phyloP scores from a whole-genome alignment of 1,139 yeast species.

The Torulaspora pretoriensis region DNA sequence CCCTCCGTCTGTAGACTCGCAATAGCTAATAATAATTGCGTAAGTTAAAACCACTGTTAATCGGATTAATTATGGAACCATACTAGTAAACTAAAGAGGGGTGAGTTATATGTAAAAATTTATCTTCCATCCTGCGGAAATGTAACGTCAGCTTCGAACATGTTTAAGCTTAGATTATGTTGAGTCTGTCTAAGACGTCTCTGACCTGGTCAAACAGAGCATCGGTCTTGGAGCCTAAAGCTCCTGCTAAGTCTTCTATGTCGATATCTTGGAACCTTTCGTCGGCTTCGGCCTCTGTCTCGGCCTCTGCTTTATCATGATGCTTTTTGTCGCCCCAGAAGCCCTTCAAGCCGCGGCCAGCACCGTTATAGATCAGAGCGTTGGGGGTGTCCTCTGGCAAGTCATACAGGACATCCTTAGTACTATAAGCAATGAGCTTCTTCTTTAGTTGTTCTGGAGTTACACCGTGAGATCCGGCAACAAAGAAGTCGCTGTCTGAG shows the following conservation, averaged over 20 bases:
- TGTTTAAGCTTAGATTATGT: conserved; percentile 19
- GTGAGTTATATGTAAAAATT: conserved; percentile 2
- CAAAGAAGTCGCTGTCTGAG: conserved; percentile 65
- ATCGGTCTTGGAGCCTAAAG: conserved; percentile 25
- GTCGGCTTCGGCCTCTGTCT: conserved; percentile 7
- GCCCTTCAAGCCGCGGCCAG: conserved; percentile 68
- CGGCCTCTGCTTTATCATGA: conserved; percentile 7
- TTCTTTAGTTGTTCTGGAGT: conserved; percentile 87
- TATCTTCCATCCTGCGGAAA: conserved; percentile 12
- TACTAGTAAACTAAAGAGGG: background rate
- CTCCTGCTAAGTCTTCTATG: conserved; percentile 17
- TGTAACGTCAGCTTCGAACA: background rate
- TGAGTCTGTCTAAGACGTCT: conserved; percentile 23
- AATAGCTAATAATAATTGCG: too few relatives aligned
- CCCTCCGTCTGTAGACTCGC: too few relatives aligned
- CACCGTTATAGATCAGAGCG: conserved; percentile 88
- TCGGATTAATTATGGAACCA: background rate
- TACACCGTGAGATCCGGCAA: conserved; percentile 53
- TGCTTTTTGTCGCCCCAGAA: conserved; percentile 51
- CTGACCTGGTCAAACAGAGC: conserved; percentile 25
- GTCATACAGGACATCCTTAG: conserved; percentile 62
- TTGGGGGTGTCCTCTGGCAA: conserved; percentile 85
- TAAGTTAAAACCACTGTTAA: too few relatives aligned
- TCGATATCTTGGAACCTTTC: conserved; percentile 10
- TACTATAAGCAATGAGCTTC: conserved; percentile 76